Percentiles rank a stretch among this genome's conserved stretches.
Evolutionary conservation across 768 basidiomycete genomes (phyloP).

Genomic region (Lyophyllum decastes): DNA sequence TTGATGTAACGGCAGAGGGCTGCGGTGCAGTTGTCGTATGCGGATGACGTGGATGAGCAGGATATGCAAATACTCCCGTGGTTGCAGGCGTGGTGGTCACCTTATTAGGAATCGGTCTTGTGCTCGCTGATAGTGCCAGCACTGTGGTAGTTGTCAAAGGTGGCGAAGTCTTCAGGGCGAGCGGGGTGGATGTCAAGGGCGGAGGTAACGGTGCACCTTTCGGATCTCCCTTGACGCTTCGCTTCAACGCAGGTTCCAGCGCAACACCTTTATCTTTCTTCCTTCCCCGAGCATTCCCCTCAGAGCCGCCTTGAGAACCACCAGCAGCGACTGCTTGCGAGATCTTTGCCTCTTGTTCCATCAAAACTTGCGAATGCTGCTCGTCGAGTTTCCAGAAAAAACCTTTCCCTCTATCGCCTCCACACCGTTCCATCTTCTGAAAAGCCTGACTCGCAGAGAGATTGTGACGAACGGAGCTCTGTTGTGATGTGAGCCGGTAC

Average conservation of each 20-base stretch:
- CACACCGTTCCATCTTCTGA: slow-evolving; percentile 83
- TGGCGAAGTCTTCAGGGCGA: slow-evolving; percentile 44
- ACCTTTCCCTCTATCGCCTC: slow-evolving; percentile 87
- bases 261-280: slow-evolving; percentile 62
- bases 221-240: slow-evolving; percentile 65
- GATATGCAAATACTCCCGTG: slow-evolving; percentile 44
- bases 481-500: slow-evolving; percentile 13
- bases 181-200: slow-evolving; percentile 66
- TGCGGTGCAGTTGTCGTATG: slow-evolving; percentile 24
- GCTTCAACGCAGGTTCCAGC: slow-evolving; percentile 66
- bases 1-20: slow-evolving; percentile 24
- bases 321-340: slow-evolving; percentile 35
- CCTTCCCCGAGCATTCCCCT: slow-evolving; percentile 33
- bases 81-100: slow-evolving; percentile 29
- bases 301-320: slow-evolving; percentile 28
- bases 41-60: slow-evolving; percentile 31
- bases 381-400: slow-evolving; percentile 93
- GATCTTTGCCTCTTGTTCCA: slow-evolving; percentile 67
- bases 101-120: slow-evolving; percentile 18
- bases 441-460: slow-evolving; percentile 93
- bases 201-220: slow-evolving; percentile 65
- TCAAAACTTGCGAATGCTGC: slow-evolving; percentile 63
- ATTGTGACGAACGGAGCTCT: slow-evolving; percentile 95
- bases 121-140: slow-evolving; percentile 21
- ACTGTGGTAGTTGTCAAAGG: slow-evolving; percentile 20